Base-by-base conservation (phyloP, 2,329 filamentous ascomycete species). In the Plenodomus biglobosus region DNA sequence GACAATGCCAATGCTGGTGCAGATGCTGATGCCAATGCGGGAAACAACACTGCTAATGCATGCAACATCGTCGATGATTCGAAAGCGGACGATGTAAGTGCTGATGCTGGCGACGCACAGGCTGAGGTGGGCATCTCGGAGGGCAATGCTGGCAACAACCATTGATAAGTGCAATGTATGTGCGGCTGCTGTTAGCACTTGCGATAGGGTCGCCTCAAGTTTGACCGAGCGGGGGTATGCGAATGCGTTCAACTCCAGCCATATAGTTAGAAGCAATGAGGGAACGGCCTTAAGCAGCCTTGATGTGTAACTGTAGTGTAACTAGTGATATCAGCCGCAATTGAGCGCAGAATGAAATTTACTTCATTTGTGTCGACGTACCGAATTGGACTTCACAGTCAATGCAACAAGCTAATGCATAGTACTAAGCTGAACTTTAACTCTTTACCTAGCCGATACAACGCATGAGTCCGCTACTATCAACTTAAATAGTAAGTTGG, bases 61-160 rank as follows among this genome's bases (percentile, higher is more conserved):
- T 37, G 47, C 27, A 42, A 38, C 18, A 24, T 42, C 24, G 42
- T 40, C 17, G 32, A 46, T 32, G 39, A 20, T 37, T 17, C 35
- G 4, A 13, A 20, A 8, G 35, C 35, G 19, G 34, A 39, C 11
- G 20, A 36, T 16, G 38, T 19, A 17, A 45, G 22, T 16, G 32
- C 21, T 16, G 38, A 32, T 5, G 38, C 46, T 22, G 40, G 40
- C 7, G 21, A 38, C 3, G 50, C 39, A 30, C n/a, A 44, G 13
- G 43, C 42, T 38, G 38, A 42, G n/a, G 22, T 10, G 8, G 42
- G 21, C 18, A 32, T 35, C 36, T 42, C 46, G 22, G 19, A 19
- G 16, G 44, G 35, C 60, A 75, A 80, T 15, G 79, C 79, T 40
- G 61, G 56, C 48, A 82, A 79, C 71, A 63, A 76, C 57, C 75